Percentiles rank a stretch among this genome's conserved stretches.
phyloP scores from a whole-genome alignment of 352 stramenopile species.

The Elongisporangium undulatum region DNA sequence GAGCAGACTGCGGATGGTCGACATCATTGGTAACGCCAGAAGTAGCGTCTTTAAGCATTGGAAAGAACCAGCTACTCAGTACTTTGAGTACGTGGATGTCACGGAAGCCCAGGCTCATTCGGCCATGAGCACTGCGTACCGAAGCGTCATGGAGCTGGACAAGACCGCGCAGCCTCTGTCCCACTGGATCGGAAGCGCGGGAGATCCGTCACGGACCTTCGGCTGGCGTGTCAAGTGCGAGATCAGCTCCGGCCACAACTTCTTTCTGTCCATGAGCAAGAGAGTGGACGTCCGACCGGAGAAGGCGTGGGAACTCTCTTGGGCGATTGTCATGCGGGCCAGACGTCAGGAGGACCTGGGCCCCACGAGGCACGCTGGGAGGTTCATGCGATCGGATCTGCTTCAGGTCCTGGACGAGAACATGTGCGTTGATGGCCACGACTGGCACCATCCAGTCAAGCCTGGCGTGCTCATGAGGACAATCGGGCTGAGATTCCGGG shows the following conservation, averaged over 20 bases:
- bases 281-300: constrained; percentile 30
- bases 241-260: constrained; percentile 27
- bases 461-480: constrained; percentile 41
- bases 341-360: constrained; percentile 15
- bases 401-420: constrained; percentile 46
- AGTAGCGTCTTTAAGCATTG: neutral
- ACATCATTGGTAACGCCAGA: neutral
- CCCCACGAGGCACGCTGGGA: constrained; percentile 18
- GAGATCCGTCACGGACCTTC: constrained; percentile 17
- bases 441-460: constrained; percentile 45
- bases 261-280: constrained; percentile 49
- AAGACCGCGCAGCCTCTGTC: constrained; percentile 24
- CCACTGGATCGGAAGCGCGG: neutral
- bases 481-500: constrained; percentile 39
- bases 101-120: constrained; percentile 47
- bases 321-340: constrained; percentile 21
- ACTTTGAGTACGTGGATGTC: constrained; percentile 48
- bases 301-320: constrained; percentile 19
- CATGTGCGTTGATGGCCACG: constrained; percentile 32
- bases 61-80: neutral
- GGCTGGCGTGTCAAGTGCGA: constrained; percentile 47
- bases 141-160: constrained; percentile 47
- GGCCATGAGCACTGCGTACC: constrained; percentile 47
- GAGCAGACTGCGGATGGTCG: neutral
- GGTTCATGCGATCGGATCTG: constrained; percentile 33